These are phyloP conservation scores for Puccinia horiana DNA, from an alignment of 1,284 basidiomycete species.

Conservation along the genomic window DNA sequence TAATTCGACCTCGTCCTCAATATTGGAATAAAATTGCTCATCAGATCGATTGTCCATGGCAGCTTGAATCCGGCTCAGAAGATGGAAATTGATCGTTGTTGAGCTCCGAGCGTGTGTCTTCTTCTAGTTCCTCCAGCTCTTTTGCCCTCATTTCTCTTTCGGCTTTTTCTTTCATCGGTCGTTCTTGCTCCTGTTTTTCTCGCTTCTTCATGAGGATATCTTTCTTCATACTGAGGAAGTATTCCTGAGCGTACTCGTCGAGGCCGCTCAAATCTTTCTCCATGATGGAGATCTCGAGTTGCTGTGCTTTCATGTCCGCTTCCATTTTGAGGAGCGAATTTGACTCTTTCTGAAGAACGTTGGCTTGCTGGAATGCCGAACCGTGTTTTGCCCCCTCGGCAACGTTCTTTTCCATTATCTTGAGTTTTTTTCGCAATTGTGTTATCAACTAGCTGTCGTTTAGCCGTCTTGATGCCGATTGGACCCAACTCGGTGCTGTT, in stretches of 20 bases:
- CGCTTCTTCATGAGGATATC: background rate
- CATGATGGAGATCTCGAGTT: background rate
- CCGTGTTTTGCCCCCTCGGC: background rate
- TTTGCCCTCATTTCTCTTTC: background rate
- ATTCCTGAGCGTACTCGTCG: background rate
- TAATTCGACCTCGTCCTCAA: no score
- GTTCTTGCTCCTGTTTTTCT: background rate
- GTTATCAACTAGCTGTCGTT: background rate
- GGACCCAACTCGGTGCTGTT: background rate
- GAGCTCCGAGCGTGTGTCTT: no score
- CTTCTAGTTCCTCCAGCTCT: background rate
- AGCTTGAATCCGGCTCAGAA: no score
- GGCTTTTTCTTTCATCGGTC: background rate
- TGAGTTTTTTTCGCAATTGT: background rate
- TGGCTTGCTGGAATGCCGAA: background rate
- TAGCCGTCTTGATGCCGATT: slow-evolving; percentile 2
- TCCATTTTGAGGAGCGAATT: background rate
- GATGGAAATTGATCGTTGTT: no score
- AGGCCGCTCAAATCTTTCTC: background rate
- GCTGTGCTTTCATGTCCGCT: background rate
- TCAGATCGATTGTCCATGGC: no score
- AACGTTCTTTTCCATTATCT: background rate
- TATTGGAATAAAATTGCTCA: no score
- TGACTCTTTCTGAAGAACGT: background rate
- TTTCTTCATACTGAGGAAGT: background rate